Evolutionary conservation across 768 basidiomycete genomes (phyloP).

Genomic region (Termitomyces sp.): DNA sequence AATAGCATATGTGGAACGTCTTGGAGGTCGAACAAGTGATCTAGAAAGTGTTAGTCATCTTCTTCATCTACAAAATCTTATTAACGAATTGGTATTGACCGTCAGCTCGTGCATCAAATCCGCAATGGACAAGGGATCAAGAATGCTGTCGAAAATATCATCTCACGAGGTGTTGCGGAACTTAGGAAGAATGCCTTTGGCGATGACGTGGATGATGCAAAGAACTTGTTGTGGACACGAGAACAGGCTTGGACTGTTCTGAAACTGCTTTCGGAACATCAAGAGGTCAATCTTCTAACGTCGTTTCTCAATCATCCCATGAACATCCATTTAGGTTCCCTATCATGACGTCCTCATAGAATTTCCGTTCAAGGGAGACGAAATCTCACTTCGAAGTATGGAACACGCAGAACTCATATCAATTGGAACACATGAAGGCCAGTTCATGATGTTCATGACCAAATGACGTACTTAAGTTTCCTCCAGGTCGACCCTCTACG

Average conservation of each 20-base stretch:
- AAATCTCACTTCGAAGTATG: constrained; percentile 72
- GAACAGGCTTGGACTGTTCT: constrained; percentile 88
- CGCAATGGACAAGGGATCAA: constrained; percentile 64
- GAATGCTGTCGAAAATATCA: constrained; percentile 89
- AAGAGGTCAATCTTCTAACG: constrained; percentile 44
- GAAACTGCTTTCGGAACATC: constrained; percentile 58
- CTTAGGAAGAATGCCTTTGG: constrained; percentile 90
- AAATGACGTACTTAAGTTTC: neutral
- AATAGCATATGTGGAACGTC: constrained; percentile 53
- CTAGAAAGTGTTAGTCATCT: constrained; percentile 64
- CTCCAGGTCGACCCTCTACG: constrained; percentile 70
- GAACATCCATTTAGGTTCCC: constrained; percentile 45
- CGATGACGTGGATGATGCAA: constrained; percentile 86
- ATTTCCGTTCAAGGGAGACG: constrained; percentile 91
- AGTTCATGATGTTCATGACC: neutral
- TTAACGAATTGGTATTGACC: neutral
- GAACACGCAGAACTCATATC: constrained; percentile 87
- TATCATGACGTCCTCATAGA: constrained; percentile 81
- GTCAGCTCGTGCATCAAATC: constrained; percentile 81
- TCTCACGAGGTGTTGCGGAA: constrained; percentile 72
- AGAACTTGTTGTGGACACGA: constrained; percentile 73
- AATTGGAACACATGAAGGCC: constrained; percentile 73
- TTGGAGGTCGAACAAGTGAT: constrained; percentile 91
- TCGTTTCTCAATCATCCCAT: neutral
- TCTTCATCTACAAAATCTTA: neutral